phyloP scores from a whole-genome alignment of 805 yeast species.

The Komagataella pseudopastoris region DNA sequence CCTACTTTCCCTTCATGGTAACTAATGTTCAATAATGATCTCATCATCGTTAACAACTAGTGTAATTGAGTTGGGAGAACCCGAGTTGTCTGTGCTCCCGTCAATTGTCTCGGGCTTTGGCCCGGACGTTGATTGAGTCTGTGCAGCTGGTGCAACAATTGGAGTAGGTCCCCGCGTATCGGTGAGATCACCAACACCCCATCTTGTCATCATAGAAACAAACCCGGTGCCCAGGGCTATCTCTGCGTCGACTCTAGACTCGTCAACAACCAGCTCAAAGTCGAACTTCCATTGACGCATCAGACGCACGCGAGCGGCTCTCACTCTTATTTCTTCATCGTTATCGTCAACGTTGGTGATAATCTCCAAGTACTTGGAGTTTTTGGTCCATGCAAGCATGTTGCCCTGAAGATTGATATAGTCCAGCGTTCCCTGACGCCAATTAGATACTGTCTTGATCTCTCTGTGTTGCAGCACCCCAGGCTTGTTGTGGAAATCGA shows the following conservation, averaged over 20 bases:
- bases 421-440: slow-evolving; percentile 23
- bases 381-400: slow-evolving; percentile 41
- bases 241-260: slow-evolving; percentile 29
- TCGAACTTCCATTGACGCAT: slow-evolving; percentile 49
- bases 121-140: background rate
- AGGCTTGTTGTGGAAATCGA: slow-evolving; percentile 33
- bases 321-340: slow-evolving; percentile 37
- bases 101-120: background rate
- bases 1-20: background rate
- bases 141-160: slow-evolving; percentile 6
- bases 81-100: background rate
- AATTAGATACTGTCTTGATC: slow-evolving; percentile 22
- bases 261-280: slow-evolving; percentile 42
- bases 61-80: background rate
- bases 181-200: slow-evolving; percentile 44
- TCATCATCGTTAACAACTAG: background rate
- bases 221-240: slow-evolving; percentile 48
- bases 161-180: slow-evolving; percentile 40
- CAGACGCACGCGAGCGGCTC: slow-evolving; percentile 40
- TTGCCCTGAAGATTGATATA: slow-evolving; percentile 33
- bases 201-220: slow-evolving; percentile 50
- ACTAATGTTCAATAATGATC: background rate
- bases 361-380: slow-evolving; percentile 35
- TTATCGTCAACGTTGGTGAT: slow-evolving; percentile 42
- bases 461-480: slow-evolving; percentile 29